phyloP scores from a whole-genome alignment of 2,329 filamentous ascomycete species.

The Sarocladium kiliense region DNA sequence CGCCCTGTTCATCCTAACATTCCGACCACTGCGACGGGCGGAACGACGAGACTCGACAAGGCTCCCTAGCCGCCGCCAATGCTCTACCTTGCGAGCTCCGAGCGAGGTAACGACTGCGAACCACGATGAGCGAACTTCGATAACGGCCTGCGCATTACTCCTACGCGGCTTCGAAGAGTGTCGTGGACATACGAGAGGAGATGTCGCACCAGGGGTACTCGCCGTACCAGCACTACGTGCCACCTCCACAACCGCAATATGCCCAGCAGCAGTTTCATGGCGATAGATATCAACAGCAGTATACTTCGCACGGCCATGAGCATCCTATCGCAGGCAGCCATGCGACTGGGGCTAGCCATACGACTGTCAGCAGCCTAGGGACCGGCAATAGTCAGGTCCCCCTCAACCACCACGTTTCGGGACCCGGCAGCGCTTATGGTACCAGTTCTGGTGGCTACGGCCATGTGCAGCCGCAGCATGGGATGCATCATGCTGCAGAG shows the following conservation, averaged over 20 bases:
- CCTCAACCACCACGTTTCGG: constrained; percentile 10
- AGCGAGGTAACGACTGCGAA: background rate
- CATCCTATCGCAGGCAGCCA: background rate
- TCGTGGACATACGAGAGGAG: background rate
- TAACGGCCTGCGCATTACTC: background rate
- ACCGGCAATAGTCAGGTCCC: background rate
- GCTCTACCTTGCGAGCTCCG: background rate
- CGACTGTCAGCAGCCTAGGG: constrained; percentile 1
- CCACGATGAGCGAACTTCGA: background rate
- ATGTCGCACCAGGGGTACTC: constrained; percentile 4
- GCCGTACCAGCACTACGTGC: constrained; percentile 8
- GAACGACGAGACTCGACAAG: background rate
- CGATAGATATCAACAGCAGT: background rate
- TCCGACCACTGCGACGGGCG: background rate
- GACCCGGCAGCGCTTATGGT: background rate
- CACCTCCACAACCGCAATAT: background rate
- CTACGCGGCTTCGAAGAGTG: background rate
- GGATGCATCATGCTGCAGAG: background rate
- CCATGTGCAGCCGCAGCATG: background rate
- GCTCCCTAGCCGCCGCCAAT: too few species aligned
- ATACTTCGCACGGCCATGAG: background rate
- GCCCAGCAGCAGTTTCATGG: background rate
- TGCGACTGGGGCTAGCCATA: background rate
- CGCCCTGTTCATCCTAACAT: background rate
- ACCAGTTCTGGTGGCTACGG: background rate